Evolutionary conservation across 1,139 yeast species (phyloP), one percentile per base, ranked within the genome.

Genomic region (Sugiyamaella novakii): DNA sequence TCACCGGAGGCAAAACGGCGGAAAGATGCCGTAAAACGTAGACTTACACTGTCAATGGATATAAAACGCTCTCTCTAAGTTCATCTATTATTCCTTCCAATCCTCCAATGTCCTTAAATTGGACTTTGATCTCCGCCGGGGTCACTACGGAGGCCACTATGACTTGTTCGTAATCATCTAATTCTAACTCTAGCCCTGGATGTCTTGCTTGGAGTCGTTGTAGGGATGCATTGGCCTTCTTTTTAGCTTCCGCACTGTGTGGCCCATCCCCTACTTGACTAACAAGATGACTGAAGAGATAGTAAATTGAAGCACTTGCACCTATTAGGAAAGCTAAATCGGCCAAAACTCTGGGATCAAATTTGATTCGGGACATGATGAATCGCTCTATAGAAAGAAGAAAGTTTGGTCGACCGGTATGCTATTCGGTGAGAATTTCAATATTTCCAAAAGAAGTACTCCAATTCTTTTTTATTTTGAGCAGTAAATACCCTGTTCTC

Each of bases 91-190:
- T 85, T 14, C 74, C 75, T 51, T 87, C 92, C 40, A 92, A 73
- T 0, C 98, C 98, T 22, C 98, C 98, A 49, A 92, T 80, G 64
- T 91, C 96, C 12, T 74, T 74, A 64, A 91, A 91, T 12, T 80
- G 75, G 3, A 84, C 84, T 18, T 78, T 75, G 41, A 92, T 85
- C 55, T 91, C 98, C 2, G 81, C 83, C 0, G 98, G 95, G 2
- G 88, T 79, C 5, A 91, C 83, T 42, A 91, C 86, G n/a, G 85
- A 80, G 21, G 83, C 80, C 52, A 92, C 71, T 6, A 92, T 78
- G 17, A 81, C 74, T 56, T 80, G 81, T 63, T 92, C 98, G 65
- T 91, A 89, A 53, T 84, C 87, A 57, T 80, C 83, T 45, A 89
- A 72, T 11, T 76, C 78, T 5, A 83, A 63, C 46, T 79, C 77